A percentile compares a stretch with the other conserved stretches of the same genome.
These are phyloP conservation scores for Boletus rubropictus DNA, from an alignment of 768 basidiomycete genomes.

Conservation along the genomic window DNA sequence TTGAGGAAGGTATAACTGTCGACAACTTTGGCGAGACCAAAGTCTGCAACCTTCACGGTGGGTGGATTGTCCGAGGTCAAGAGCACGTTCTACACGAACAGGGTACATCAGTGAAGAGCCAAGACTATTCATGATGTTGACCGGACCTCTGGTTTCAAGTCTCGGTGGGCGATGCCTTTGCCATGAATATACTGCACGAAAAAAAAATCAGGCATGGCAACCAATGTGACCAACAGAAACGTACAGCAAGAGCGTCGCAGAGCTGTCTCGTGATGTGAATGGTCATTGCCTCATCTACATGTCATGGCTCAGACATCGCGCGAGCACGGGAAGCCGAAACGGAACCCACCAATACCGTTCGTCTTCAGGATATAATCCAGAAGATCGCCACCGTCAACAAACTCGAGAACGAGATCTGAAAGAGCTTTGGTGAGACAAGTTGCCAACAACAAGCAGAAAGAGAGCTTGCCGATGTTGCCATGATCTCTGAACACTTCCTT, in stretches of 20 bases:
- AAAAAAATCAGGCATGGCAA: constrained; percentile 1
- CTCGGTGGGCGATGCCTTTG: constrained; percentile 83
- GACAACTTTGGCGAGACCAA: constrained; percentile 91
- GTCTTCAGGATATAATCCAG: constrained; percentile 68
- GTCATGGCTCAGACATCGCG: not conserved
- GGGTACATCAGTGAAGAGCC: constrained; percentile 1
- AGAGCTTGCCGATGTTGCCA: constrained; percentile 49
- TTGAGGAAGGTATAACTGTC: constrained; percentile 71
- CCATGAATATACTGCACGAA: constrained; percentile 55
- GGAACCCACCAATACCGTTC: constrained; percentile 53
- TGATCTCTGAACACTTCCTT: constrained; percentile 72
- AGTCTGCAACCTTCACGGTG: constrained; percentile 86
- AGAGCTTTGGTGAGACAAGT: constrained; percentile 23
- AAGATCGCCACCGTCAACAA: constrained; percentile 83
- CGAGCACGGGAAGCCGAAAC: not conserved
- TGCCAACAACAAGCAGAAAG: not conserved
- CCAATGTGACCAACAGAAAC: constrained; percentile 16
- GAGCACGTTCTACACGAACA: constrained; percentile 60
- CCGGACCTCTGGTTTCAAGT: constrained; percentile 80
- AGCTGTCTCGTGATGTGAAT: constrained; percentile 76
- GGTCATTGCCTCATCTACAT: constrained; percentile 49
- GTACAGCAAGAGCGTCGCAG: constrained; percentile 70
- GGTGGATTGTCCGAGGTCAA: constrained; percentile 69
- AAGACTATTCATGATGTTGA: not conserved
- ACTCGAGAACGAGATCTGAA: constrained; percentile 77